Evolutionary conservation across 2,329 filamentous ascomycete genomes (phyloP).

Genomic region (Xylariaceae sp.): DNA sequence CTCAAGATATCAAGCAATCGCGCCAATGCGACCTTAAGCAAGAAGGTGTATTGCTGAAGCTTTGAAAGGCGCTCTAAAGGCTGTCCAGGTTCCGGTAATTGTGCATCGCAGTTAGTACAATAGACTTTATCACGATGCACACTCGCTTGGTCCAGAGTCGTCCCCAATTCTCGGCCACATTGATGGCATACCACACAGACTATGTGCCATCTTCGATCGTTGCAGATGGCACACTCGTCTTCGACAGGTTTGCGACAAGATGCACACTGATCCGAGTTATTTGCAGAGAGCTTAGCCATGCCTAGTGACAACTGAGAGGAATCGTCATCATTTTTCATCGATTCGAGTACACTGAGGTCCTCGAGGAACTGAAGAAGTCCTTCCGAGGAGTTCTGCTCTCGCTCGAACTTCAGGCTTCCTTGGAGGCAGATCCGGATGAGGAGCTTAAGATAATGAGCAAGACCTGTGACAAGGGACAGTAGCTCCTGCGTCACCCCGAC

Average conservation of each 20-base stretch:
- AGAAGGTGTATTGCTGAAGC: slow-evolving; percentile 89
- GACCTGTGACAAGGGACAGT: slow-evolving; percentile 91
- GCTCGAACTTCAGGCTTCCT: slow-evolving; percentile 84
- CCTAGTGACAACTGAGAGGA: slow-evolving; percentile 63
- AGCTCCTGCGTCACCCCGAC: slow-evolving; percentile 96
- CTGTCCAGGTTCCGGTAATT: slow-evolving; percentile 48
- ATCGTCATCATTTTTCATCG: slow-evolving; percentile 66
- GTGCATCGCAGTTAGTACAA: slow-evolving; percentile 64
- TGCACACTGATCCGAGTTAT: slow-evolving; percentile 79
- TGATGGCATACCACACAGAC: slow-evolving; percentile 74
- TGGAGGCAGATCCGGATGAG: slow-evolving; percentile 96
- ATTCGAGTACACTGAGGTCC: slow-evolving; percentile 79
- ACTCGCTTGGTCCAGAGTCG: slow-evolving; percentile 63
- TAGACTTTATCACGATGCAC: slow-evolving; percentile 69
- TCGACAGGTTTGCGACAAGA: slow-evolving; percentile 84
- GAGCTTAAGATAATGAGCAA: slow-evolving; percentile 96
- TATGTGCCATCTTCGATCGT: slow-evolving; percentile 78
- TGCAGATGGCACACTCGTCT: slow-evolving; percentile 79
- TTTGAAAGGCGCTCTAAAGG: slow-evolving; percentile 73
- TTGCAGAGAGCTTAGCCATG: slow-evolving; percentile 63
- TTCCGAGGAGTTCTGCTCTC: slow-evolving; percentile 69
- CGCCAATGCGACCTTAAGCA: slow-evolving; percentile 86
- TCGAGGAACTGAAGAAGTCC: slow-evolving; percentile 80
- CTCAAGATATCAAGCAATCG: slow-evolving; percentile 83
- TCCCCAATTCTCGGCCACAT: slow-evolving; percentile 62